Base-by-base conservation (phyloP, 78 protist species). In the Thecamonas trahens region DNA sequence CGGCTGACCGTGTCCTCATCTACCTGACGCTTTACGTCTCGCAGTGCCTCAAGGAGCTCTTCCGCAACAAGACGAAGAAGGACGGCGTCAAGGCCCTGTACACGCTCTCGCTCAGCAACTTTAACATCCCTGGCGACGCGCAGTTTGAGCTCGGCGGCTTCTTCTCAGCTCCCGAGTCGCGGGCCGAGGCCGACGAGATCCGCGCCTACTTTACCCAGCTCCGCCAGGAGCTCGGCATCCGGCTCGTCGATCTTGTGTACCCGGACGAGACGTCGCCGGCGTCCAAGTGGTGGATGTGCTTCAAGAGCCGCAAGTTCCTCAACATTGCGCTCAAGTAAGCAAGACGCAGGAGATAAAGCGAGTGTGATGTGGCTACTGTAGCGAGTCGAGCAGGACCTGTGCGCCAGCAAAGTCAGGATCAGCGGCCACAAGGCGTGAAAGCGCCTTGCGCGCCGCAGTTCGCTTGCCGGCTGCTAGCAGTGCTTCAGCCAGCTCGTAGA, bases 1-100 rank as follows among this genome's bases (percentile, higher is more conserved):
- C 73, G 26, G 94, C 91, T 32, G 98, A 94, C 68, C 85, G 94
- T 29, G 68, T 91, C 28, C 66, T 94, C 29, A 76, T 94, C 80
- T 94, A 91, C 76, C 64, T 90, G 13, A 91, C 96, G 31, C 50
- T 91, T 24, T 94, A 70, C 80, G 73, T 86, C 40, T 62, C 82
- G 32, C 81, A 82, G 70, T 90, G 92, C 78, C 80, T 94, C 17
- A 74, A 74, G 77, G 64, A 50, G 31, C 9, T 28, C 11, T 42
- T 74, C 20, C 60, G 22, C 29, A 0, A 34, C 29, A 35, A 58
- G 39, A 65, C 6, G 37, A 68, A 65, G 61, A 76, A 70, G 18
- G 89, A 79, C 22, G 90, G 87, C 24, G 84, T 74, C 15, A 76
- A 59, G 72, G 40, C n/a, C 34, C 73, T 90, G 71, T 59, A 66